These are phyloP conservation scores for Madurella fahalii DNA, from an alignment of 2,329 filamentous ascomycete genomes.

Conservation along the genomic window DNA sequence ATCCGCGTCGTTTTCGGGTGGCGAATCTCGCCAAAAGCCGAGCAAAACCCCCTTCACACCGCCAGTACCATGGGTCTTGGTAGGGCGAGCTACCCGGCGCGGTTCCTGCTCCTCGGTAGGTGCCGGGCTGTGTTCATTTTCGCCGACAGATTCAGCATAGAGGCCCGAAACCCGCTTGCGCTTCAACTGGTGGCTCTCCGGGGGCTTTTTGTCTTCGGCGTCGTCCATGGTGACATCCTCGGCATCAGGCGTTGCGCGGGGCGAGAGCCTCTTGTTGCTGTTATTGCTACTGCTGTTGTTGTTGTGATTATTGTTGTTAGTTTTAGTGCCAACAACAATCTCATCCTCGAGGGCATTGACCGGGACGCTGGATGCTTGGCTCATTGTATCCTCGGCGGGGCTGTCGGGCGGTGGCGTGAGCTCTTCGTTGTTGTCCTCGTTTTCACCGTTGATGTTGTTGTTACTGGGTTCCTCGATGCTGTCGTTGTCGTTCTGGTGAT, in stretches of 20 bases:
- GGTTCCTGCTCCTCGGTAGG: constrained; percentile 32
- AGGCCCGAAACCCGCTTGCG: constrained; percentile 49
- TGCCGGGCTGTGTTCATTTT: constrained; percentile 39
- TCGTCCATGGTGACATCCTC: constrained; percentile 46
- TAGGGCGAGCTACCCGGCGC: constrained; percentile 21
- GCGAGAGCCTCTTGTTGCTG: constrained; percentile 26
- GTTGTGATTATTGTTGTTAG: constrained; percentile 39
- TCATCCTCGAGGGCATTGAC: constrained; percentile 46
- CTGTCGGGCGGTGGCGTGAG: constrained; percentile 43
- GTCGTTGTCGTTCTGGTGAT: neutral
- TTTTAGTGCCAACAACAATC: constrained; percentile 47
- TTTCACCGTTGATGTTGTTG: neutral
- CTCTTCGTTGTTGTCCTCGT: constrained; percentile 37
- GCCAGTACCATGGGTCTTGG: constrained; percentile 28
- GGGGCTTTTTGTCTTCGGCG: constrained; percentile 31
- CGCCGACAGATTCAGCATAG: constrained; percentile 47
- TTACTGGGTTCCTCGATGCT: neutral
- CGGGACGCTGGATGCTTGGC: constrained; percentile 37
- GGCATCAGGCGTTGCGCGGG: constrained; percentile 32
- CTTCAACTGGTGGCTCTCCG: constrained; percentile 45
- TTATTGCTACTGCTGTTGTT: constrained; percentile 21
- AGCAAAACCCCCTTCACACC: constrained; percentile 47
- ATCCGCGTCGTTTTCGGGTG: constrained; percentile 42
- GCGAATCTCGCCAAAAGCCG: constrained; percentile 59
- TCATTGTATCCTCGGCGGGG: constrained; percentile 30